Evolutionary conservation across 1,139 yeast species (phyloP).

Genomic region (Kazachstania sp.): DNA sequence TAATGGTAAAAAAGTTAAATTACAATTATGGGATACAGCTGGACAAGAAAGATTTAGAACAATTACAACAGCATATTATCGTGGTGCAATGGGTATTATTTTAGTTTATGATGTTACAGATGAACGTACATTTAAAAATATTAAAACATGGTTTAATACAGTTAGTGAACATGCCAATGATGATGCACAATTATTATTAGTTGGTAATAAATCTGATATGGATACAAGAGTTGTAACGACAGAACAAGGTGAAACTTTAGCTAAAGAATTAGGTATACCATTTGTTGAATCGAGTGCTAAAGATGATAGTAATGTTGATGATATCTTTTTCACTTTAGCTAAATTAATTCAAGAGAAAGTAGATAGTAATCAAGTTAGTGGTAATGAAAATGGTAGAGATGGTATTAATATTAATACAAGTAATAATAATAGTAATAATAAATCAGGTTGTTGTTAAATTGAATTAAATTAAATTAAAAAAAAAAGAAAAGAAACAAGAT

Average conservation of each 20-base stretch:
- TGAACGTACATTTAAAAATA: slow-evolving; percentile 75
- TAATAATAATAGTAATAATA: slow-evolving; percentile 15
- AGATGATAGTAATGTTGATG: slow-evolving; percentile 84
- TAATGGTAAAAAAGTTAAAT: slow-evolving; percentile 84
- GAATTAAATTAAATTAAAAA: neutral
- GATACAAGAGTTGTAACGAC: slow-evolving; percentile 69
- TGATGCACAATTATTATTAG: slow-evolving; percentile 86
- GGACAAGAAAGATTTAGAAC: slow-evolving; percentile 98
- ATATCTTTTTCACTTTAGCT: slow-evolving; percentile 87
- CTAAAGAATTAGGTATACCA: slow-evolving; percentile 80
- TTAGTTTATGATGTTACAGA: slow-evolving; percentile 94
- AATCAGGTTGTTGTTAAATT: slow-evolving; percentile 23
- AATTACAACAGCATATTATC: slow-evolving; percentile 92
- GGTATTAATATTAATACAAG: slow-evolving; percentile 28
- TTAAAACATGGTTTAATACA: slow-evolving; percentile 87
- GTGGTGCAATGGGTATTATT: slow-evolving; percentile 98
- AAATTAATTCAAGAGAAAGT: slow-evolving; percentile 75
- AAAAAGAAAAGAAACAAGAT: neutral
- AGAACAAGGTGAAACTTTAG: slow-evolving; percentile 86
- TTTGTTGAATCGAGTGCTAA: slow-evolving; percentile 95
- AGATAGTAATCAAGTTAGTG: slow-evolving; percentile 31
- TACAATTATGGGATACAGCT: slow-evolving; percentile 98
- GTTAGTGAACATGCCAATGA: slow-evolving; percentile 95
- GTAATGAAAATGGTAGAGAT: slow-evolving; percentile 19
- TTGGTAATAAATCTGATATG: slow-evolving; percentile 86